These are phyloP conservation scores for Scopulariopsis brevicaulis DNA, from an alignment of 2,329 filamentous ascomycete species.

Conservation along the genomic window DNA sequence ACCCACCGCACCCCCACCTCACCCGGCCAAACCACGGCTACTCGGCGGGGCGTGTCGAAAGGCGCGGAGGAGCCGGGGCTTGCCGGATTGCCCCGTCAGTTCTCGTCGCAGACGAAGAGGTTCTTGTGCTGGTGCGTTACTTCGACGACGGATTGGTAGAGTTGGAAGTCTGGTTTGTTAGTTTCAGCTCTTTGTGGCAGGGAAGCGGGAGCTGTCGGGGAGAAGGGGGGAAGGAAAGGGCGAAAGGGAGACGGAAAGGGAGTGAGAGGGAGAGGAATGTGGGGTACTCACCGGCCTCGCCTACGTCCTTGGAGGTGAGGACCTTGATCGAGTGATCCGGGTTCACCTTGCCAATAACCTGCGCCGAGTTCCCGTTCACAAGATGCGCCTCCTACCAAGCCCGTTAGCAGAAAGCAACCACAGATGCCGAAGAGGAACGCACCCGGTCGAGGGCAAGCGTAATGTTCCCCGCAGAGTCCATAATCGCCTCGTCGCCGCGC, in stretches of 20 bases:
- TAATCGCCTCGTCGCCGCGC: conserved; percentile 65
- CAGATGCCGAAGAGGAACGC: not conserved
- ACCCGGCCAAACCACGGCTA: conserved; percentile 26
- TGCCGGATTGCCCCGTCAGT: conserved; percentile 19
- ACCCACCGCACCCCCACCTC: not conserved
- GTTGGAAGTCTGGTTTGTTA: conserved; percentile 51
- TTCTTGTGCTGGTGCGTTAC: conserved; percentile 55
- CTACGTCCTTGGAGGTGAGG: conserved; percentile 58
- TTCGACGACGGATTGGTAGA: conserved; percentile 72
- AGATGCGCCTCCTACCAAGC: conserved; percentile 58
- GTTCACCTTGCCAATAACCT: conserved; percentile 73
- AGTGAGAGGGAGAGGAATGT: not conserved
- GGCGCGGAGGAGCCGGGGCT: conserved; percentile 12
- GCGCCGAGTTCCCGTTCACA: conserved; percentile 55
- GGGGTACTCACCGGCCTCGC: conserved; percentile 52
- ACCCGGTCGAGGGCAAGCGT: conserved; percentile 65
- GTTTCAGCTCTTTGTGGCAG: not conserved
- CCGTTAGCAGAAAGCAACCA: not conserved
- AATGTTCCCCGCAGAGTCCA: conserved; percentile 72
- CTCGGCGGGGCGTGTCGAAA: conserved; percentile 13
- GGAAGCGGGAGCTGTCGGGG: not conserved
- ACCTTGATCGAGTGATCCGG: conserved; percentile 62
- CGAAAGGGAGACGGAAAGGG: not conserved
- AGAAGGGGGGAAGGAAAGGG: not conserved
- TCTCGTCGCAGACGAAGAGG: conserved; percentile 61